Conservation (phyloP, 129 eudicot species). For the carrot (Daucus carota) region DNA sequence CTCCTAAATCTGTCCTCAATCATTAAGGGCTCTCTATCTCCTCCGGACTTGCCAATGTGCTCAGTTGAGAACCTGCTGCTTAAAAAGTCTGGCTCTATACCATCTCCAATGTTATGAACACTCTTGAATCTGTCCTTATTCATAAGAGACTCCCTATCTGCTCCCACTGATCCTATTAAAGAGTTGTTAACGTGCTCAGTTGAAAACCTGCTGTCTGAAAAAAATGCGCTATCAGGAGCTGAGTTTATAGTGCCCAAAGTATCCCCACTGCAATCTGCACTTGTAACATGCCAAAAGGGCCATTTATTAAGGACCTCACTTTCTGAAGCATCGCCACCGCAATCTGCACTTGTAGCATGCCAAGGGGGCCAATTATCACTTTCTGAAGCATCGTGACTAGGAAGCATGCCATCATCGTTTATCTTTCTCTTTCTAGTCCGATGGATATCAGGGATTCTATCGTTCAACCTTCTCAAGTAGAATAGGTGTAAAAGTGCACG, state of each 20-base stretch:
- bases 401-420: slow-evolving; percentile 14
- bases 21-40: too few species aligned
- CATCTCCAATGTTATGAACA: slow-evolving; percentile 16
- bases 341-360: slow-evolving; percentile 11
- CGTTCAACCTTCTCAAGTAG: slow-evolving; percentile 21
- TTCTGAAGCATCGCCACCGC: slow-evolving; percentile 12
- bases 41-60: too few species aligned
- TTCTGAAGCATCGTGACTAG: slow-evolving; percentile 11
- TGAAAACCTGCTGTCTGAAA: not conserved
- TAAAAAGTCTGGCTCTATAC: slow-evolving; percentile 6
- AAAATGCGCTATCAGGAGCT: slow-evolving; percentile 6
- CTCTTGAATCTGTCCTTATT: not conserved
- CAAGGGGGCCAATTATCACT: slow-evolving; percentile 10
- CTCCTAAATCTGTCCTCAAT: too few species aligned
- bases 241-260: slow-evolving; percentile 18
- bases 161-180: not conserved
- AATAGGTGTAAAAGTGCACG: slow-evolving; percentile 33
- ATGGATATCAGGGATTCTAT: slow-evolving; percentile 11
- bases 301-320: slow-evolving; percentile 9
- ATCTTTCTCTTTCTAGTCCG: slow-evolving; percentile 22
- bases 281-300: slow-evolving; percentile 10
- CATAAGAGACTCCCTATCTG: not conserved
- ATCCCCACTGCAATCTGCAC: slow-evolving; percentile 16
- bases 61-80: slow-evolving; percentile 1
- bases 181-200: slow-evolving; percentile 10